These are phyloP conservation scores for Solanum microdontum DNA, from an alignment of 257 asterid species.

Conservation along the genomic window DNA sequence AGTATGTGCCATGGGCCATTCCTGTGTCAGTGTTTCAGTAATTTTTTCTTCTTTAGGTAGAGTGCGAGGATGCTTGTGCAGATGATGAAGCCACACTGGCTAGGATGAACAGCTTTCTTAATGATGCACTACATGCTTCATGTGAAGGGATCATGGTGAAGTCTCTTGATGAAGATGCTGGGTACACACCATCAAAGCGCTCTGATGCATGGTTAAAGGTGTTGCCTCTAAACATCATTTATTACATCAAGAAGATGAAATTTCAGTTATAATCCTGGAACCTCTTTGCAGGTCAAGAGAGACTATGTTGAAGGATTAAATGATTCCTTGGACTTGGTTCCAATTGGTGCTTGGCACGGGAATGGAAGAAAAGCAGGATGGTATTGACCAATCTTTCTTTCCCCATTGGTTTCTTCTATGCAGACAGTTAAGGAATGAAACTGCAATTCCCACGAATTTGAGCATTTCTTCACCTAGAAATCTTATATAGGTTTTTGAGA, in stretches of 20 bases:
- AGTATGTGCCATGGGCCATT: background rate
- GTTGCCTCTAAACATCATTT: background rate
- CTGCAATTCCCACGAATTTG: background rate
- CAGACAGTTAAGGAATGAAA: background rate
- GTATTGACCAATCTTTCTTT: conserved; percentile 18
- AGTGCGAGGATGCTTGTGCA: conserved; percentile 42
- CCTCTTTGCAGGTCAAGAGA: conserved; percentile 57
- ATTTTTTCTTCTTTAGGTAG: conserved; percentile 42
- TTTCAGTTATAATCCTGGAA: background rate
- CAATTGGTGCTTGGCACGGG: conserved; percentile 94
- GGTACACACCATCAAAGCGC: conserved; percentile 82
- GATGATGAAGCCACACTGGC: conserved; percentile 48
- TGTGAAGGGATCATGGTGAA: conserved; percentile 95
- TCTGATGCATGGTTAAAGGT: conserved; percentile 96
- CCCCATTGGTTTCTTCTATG: background rate
- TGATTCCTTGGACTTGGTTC: conserved; percentile 91
- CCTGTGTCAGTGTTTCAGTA: background rate
- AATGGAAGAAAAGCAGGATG: conserved; percentile 98
- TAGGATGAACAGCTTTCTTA: conserved; percentile 55
- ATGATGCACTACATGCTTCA: conserved; percentile 52
- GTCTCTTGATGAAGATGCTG: conserved; percentile 69
- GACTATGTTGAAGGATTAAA: conserved; percentile 76
- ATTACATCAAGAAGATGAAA: conserved; percentile 2
- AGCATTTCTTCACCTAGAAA: background rate
- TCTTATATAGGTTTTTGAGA: background rate